These are phyloP conservation scores for Coemansia sp. DNA, from an alignment of 192 early-diverging fungal species.

Conservation along the genomic window DNA sequence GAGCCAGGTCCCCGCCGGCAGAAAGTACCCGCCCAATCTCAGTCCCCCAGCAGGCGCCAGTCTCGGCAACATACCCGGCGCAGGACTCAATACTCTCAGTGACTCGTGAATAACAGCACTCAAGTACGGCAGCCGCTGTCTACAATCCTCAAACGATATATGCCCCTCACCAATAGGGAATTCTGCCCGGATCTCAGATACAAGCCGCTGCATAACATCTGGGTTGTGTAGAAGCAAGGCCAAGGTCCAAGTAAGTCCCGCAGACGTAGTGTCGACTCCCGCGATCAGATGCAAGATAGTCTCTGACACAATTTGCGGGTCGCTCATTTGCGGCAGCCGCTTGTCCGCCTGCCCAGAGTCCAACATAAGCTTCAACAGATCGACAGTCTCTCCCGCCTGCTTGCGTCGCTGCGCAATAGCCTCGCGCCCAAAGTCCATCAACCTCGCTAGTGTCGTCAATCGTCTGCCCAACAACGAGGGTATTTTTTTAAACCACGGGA, in stretches of 20 bases:
- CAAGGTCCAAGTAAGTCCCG: conserved; percentile 51
- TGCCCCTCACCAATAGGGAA: conserved; percentile 15
- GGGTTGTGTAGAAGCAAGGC: conserved; percentile 48
- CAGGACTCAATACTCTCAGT: conserved; percentile 43
- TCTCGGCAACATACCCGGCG: conserved; percentile 43
- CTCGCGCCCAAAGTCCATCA: conserved; percentile 21
- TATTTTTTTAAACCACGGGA: conserved; percentile 42
- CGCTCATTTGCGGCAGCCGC: conserved; percentile 15
- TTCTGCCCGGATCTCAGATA: conserved; percentile 28
- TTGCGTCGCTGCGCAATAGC: conserved; percentile 28
- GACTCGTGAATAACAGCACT: conserved; percentile 53
- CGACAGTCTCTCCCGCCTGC: background rate
- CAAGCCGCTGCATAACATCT: conserved; percentile 19
- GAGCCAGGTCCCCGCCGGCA: conserved; percentile 53
- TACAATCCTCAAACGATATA: conserved; percentile 28
- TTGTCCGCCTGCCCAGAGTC: conserved; percentile 15
- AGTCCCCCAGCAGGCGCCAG: conserved; percentile 37
- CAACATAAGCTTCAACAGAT: conserved; percentile 47
- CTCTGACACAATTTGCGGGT: conserved; percentile 47
- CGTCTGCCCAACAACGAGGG: conserved; percentile 19
- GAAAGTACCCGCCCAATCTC: conserved; percentile 35
- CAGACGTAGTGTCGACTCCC: conserved; percentile 53
- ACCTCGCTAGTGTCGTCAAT: conserved; percentile 8
- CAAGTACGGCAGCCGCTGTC: conserved; percentile 42
- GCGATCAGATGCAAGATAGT: conserved; percentile 48